These are phyloP conservation scores for Aspergillus carlsbadensis DNA, from an alignment of 495 filamentous ascomycete species.

Conservation along the genomic window DNA sequence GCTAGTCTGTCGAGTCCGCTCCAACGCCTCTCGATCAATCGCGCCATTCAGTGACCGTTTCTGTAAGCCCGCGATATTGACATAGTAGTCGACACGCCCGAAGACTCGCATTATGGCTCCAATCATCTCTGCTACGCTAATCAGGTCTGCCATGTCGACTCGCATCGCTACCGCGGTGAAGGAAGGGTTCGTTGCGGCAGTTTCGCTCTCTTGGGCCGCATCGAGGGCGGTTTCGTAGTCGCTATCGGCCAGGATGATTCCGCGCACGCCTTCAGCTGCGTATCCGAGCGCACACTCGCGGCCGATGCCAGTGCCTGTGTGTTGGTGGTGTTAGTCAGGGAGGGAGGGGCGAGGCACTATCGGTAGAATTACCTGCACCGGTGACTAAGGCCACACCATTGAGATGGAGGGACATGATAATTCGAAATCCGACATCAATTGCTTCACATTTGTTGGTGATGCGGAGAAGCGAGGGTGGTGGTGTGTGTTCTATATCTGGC, in stretches of 20 bases:
- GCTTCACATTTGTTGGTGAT: no score
- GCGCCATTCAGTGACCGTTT: neutral
- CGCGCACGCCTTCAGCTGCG: slow-evolving; percentile 6
- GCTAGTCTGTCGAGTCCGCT: neutral
- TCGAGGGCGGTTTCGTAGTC: slow-evolving; percentile 6
- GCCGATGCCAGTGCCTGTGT: slow-evolving; percentile 11
- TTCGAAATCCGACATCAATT: no score
- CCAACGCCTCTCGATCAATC: neutral
- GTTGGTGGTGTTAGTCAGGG: neutral
- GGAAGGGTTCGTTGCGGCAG: slow-evolving; percentile 4
- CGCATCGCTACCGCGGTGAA: slow-evolving; percentile 2
- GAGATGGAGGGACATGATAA: slow-evolving; percentile 1
- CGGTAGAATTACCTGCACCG: slow-evolving; percentile 6
- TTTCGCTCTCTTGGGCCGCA: slow-evolving; percentile 7
- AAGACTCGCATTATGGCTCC: neutral
- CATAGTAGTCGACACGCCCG: slow-evolving; percentile 12
- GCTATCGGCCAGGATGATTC: slow-evolving; percentile 4
- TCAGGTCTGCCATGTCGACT: slow-evolving; percentile 1
- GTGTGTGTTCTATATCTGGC: no score
- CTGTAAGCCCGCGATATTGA: slow-evolving; percentile 1
- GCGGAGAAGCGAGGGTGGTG: no score
- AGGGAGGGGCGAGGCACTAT: neutral
- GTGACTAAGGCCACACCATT: slow-evolving; percentile 8
- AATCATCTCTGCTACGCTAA: neutral
- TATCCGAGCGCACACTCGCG: slow-evolving; percentile 9